Conservation (phyloP, 2,329 filamentous ascomycete genomes). For the Botrytis byssoidea region DNA sequence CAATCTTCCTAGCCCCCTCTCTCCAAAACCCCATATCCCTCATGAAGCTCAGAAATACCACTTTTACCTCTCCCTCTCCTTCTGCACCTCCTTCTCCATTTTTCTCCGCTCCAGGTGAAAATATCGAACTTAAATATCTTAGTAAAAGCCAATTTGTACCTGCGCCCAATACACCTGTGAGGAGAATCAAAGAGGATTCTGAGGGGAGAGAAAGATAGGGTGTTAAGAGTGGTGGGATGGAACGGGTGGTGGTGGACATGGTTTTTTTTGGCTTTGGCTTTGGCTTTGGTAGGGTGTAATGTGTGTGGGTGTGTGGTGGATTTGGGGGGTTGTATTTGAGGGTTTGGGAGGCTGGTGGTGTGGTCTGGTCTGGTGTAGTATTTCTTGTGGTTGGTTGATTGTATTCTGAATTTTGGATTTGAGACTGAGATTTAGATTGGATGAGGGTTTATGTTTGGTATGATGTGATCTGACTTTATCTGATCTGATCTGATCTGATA, state of each 20-base stretch:
- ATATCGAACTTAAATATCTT: conserved; percentile 47
- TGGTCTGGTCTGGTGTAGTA: too few species aligned
- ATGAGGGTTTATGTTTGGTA: not conserved
- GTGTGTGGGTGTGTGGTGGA: not conserved
- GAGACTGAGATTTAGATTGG: not conserved
- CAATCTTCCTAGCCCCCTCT: conserved; percentile 65
- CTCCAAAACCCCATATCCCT: conserved; percentile 77
- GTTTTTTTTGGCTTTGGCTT: not conserved
- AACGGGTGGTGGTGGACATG: conserved; percentile 23
- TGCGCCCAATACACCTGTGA: conserved; percentile 66
- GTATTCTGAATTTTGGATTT: not conserved
- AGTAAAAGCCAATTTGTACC: conserved; percentile 65
- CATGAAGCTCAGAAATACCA: conserved; percentile 82
- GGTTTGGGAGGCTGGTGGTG: too few species aligned
- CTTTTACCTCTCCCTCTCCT: conserved; percentile 42
- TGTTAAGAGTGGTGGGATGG: conserved; percentile 59
- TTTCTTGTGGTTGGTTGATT: not conserved
- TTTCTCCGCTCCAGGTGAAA: conserved; percentile 11
- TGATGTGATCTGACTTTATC: not conserved
- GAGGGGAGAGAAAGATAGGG: conserved; percentile 60
- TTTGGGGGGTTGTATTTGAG: not conserved
- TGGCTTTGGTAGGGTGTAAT: not conserved
- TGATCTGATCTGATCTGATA: not conserved
- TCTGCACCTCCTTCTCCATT: not conserved
- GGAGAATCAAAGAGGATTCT: conserved; percentile 59